Base-by-base conservation (phyloP, 306 rosid species). In the Mimosa pudica region DNA sequence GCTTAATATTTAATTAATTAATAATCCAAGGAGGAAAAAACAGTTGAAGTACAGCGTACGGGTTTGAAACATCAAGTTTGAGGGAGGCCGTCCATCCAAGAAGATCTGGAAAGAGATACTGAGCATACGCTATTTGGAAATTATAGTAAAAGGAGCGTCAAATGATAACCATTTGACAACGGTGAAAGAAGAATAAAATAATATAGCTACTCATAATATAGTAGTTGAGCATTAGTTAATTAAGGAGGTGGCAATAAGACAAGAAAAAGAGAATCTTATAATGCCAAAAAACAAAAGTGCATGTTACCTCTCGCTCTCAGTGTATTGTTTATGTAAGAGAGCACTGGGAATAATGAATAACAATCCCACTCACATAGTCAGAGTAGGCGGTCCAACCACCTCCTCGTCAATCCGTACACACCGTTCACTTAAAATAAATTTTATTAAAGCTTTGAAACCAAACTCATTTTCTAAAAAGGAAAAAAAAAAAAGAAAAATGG, bases 241-340 rank as follows among this genome's bases (percentile, higher is more conserved):
- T 55, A 0, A 7, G 52, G 18, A 58, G 67, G 30, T 14, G 18
- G 68, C 47, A 57, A 32, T 16, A 8, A 16, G 57, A 32, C 71
- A 32, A 8, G 30, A 45, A 4, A 4, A 33, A 3, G 35, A 20
- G 14, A 16, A 3, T 52, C 17, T 17, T 52, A 5, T 16, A 16
- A 16, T 52, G 14, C 18, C 8, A 52, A 6, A 52, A 47, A 75
- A 73, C 61, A 51, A 64, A 77, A 77, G 4, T 16, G 73, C 13
- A 42, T 10, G 80, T 63, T 52, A 71, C 79, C 14, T 78, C 79
- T 80, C 17, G 74, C 17, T 42, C 11, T 18, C 30, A 54, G 42
- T 30, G 48, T 66, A 38, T 2, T 38, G 42, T 38, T 38, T 5
- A 38, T 38, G 79, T 72, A 76, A 79, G 84, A 84, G 80, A 76